Evolutionary conservation across 306 rosid genomes (phyloP).

Genomic region (Rosa multiflora): DNA sequence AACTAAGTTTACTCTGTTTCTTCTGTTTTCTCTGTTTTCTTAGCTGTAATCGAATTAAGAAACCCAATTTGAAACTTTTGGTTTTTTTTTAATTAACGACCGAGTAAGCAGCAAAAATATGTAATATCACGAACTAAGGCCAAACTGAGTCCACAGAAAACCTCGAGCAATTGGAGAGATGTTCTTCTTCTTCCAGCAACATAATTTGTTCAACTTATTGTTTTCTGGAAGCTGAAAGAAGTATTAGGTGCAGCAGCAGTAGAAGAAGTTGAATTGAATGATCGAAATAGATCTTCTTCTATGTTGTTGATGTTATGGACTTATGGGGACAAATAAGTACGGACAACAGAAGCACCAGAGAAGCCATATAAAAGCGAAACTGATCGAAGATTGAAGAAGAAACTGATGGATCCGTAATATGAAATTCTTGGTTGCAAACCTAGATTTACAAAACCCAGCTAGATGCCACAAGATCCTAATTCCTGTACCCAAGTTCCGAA

Average conservation of each 20-base stretch:
- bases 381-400: neutral
- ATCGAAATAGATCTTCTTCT: neutral
- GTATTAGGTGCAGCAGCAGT: neutral
- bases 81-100: no score
- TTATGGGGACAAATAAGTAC: neutral
- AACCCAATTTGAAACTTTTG: no score
- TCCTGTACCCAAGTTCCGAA: no score
- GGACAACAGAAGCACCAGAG: slow-evolving; percentile 23
- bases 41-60: no score
- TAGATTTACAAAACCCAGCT: no score
- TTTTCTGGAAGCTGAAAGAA: neutral
- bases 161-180: neutral
- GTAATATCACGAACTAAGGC: neutral
- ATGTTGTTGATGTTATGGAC: neutral
- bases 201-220: neutral
- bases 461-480: no score
- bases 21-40: no score
- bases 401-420: no score
- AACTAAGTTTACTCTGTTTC: no score
- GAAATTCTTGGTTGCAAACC: no score
- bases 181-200: neutral
- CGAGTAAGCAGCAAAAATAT: no score
- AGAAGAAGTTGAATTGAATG: neutral
- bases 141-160: slow-evolving; percentile 4
- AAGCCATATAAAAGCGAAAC: neutral